Percentiles rank a stretch among this genome's conserved stretches.
phyloP scores from a whole-genome alignment of 164 flowering plant species.

The Taxillus chinensis region DNA sequence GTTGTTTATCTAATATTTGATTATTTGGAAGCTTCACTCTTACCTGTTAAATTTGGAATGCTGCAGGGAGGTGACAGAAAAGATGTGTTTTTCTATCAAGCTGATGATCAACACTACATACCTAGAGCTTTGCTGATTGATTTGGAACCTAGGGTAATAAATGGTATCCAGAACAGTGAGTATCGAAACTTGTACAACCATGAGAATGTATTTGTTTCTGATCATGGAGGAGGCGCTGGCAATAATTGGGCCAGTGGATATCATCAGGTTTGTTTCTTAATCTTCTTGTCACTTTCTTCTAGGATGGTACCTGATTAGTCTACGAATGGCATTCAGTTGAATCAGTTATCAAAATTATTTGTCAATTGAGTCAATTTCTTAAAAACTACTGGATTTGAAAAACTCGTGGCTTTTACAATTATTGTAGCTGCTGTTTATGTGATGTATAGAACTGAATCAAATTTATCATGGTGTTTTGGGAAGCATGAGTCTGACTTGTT shows the following conservation, averaged over 20 bases:
- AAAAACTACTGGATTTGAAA: no score
- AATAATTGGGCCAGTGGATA: slow-evolving; percentile 99
- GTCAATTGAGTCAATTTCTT: no score
- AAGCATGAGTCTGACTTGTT: no score
- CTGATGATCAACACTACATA: slow-evolving; percentile 97
- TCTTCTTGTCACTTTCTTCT: background rate
- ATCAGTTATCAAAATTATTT: no score
- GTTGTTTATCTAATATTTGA: background rate
- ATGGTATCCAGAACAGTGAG: slow-evolving; percentile 93
- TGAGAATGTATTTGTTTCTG: slow-evolving; percentile 82
- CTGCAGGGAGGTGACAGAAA: slow-evolving; percentile 96
- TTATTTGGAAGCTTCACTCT: background rate
- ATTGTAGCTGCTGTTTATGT: no score
- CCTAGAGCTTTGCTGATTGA: slow-evolving; percentile 92
- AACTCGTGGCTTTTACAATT: no score
- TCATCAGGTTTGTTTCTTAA: slow-evolving; percentile 46
- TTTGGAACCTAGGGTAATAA: slow-evolving; percentile 95
- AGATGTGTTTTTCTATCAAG: slow-evolving; percentile 99
- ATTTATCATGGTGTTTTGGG: no score
- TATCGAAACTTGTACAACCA: slow-evolving; percentile 93
- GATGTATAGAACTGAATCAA: no score
- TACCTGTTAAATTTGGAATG: slow-evolving; percentile 5
- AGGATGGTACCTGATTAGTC: background rate
- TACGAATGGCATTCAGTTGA: background rate
- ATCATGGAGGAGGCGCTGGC: slow-evolving; percentile 99